Base-by-base conservation (phyloP, 495 filamentous ascomycete genomes). In the Talaromyces liani region DNA sequence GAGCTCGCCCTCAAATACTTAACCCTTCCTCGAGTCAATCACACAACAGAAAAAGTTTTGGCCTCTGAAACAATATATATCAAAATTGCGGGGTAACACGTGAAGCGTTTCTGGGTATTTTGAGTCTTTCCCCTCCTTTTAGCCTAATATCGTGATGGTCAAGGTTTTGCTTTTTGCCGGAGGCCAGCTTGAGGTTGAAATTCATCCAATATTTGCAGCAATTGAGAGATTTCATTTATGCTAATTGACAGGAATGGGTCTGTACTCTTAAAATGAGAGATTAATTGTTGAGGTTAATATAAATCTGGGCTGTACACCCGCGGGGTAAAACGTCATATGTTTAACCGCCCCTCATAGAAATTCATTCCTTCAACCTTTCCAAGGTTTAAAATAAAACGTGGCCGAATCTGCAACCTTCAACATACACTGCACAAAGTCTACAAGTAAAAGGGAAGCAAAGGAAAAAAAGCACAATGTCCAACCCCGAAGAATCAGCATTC, bases 401-500 rank as follows among this genome's bases (percentile, higher is more conserved):
- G 45, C 45, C 45, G 0, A 20, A 49, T 9, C 6, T 20, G 8
- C 45, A 9, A 20, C 2, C n/a, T 18, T 5, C 6, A 49, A 49
- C 8, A 18, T 4, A 49, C 45, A 47, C 14, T 14, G n/a, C 34
- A 39, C 10, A 39, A 39, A 16, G 3, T 49, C n/a, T 49, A 49
- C 45, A 16, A 41, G 36, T 36, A 22, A 25, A 36, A 36, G n/a
- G 14, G 27, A 56, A 27, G 9, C 6, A 56, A 14, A 27, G 29
- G 24, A 1, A 56, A 29, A 29, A 55, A 27, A 54, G 12, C 39
- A 53, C 27, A 29, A 72, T 72, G 72, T 58, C 68, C 36, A 66
- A 59, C 36, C 61, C 68, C 31, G 69, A 69, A 60, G 71, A 75
- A 60, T 72, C 74, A 24, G 70, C 68, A 18, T 79, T 80, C 71